Conservation (phyloP, 805 yeast species). For the Kluyveromyces starmeri region DNA sequence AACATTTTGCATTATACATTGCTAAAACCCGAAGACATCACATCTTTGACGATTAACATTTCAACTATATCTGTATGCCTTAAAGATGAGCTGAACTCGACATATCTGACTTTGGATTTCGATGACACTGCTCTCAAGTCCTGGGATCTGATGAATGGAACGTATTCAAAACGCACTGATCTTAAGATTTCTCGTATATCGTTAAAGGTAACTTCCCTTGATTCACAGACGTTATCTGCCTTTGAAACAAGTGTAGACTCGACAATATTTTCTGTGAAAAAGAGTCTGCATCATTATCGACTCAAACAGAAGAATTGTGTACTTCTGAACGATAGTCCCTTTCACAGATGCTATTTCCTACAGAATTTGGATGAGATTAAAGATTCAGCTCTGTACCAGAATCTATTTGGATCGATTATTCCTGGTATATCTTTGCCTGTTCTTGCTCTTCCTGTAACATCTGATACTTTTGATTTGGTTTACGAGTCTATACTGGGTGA, state of each 20-base stretch:
- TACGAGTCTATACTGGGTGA: conserved; percentile 30
- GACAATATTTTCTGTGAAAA: conserved; percentile 51
- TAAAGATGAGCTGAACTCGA: too few species aligned
- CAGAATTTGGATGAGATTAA: conserved; percentile 40
- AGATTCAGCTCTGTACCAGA: conserved; percentile 36
- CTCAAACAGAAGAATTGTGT: conserved; percentile 57
- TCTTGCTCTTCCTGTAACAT: conserved; percentile 50
- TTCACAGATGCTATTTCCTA: conserved; percentile 69
- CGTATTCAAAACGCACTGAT: conserved; percentile 50
- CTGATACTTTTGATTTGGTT: conserved; percentile 38
- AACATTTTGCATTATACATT: conserved; percentile 55
- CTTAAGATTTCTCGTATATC: conserved; percentile 41
- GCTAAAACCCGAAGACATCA: conserved; percentile 57
- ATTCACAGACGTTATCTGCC: conserved; percentile 28
- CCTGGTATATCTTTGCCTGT: conserved; percentile 59
- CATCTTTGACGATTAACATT: conserved; percentile 42
- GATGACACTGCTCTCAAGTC: conserved; percentile 32
- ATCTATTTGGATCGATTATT: conserved; percentile 41
- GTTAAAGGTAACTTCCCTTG: conserved; percentile 21
- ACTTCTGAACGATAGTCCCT: conserved; percentile 68
- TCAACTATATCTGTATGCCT: conserved; percentile 43
- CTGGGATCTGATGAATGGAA: conserved; percentile 62
- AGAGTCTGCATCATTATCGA: conserved; percentile 38
- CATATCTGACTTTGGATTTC: too few species aligned
- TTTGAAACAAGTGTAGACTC: conserved; percentile 50